Base-by-base conservation (phyloP, 2,329 filamentous ascomycete species). In the Curvularia spicifera region DNA sequence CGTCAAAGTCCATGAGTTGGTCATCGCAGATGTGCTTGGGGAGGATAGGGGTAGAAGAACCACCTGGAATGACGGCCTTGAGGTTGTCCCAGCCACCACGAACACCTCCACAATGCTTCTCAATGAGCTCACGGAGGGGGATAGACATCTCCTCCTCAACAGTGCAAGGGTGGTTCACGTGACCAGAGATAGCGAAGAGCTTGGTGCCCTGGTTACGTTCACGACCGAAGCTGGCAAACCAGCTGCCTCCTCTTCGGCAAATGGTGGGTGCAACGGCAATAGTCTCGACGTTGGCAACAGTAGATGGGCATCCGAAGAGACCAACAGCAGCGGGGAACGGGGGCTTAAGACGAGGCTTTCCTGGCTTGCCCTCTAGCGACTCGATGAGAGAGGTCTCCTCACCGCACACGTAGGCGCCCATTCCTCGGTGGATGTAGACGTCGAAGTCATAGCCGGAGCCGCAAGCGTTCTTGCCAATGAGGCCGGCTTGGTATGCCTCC, bases 131-230 rank as follows among this genome's bases (percentile, higher is more conserved):
- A 44, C 91, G 89, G 60, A 99, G 87, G 43, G 95, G 90, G 69
- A 99, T 99, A 51, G 91, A 96, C 95, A 99, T 99, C 82, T 99
- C 95, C 82, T 99, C 95, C 80, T 99, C 95, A 60, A 99, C 95
- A 0, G 95, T 98, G 79, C 87, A 92, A 53, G 95, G 95, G 83
- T 98, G 96, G 86, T 99, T 99, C 82, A 99, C 95, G 79, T 98
- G 92, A 28, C 95, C 95, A 53, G 94, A 98, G 77, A 99, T 98
- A 79, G 93, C 97, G 84, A 90, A 99, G 42, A 99, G 90, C 85
- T 99, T 99, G 65, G 95, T 99, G 72, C 95, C 95, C 71, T 92
- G 86, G 82, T 99, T 99, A 67, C 95, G 89, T 83, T 98, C 94
- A 69, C 95, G 93, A 52, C 95, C 95, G 75, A 99, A 98, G 51